Evolutionary conservation across 495 filamentous ascomycete genomes (phyloP).

Genomic region (Trichocladium antarcticum): DNA sequence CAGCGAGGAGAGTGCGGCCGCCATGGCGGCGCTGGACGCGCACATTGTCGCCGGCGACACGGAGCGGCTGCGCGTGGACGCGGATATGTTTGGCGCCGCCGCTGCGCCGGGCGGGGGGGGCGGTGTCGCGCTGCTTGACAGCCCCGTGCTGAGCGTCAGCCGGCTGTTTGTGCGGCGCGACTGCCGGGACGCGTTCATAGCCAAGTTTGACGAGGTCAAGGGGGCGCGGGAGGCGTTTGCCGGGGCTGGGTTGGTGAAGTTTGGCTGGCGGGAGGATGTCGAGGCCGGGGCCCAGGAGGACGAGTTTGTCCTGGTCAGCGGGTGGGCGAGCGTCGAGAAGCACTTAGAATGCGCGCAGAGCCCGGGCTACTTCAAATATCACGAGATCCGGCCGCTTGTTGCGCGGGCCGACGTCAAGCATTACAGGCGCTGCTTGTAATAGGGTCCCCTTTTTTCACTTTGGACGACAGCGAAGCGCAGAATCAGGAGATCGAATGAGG

Average conservation of each 20-base stretch:
- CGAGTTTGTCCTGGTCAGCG: constrained; percentile 43
- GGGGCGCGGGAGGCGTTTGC: constrained; percentile 32
- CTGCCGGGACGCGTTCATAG: constrained; percentile 34
- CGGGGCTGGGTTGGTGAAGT: constrained; percentile 27
- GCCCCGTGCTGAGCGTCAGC: constrained; percentile 34
- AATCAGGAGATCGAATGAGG: neutral
- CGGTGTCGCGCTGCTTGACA: constrained; percentile 24
- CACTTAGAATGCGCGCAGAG: constrained; percentile 34
- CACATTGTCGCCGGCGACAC: constrained; percentile 18
- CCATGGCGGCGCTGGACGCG: constrained; percentile 12
- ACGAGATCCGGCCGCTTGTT: constrained; percentile 20
- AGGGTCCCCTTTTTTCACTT: neutral
- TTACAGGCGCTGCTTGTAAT: constrained; percentile 23
- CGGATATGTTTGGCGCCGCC: constrained; percentile 23
- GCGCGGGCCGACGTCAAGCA: constrained; percentile 38
- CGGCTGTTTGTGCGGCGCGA: constrained; percentile 34
- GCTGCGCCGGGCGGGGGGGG: constrained; percentile 4
- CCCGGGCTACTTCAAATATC: constrained; percentile 31
- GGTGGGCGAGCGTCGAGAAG: constrained; percentile 40
- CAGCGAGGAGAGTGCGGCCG: constrained; percentile 24
- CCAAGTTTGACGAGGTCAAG: constrained; percentile 32
- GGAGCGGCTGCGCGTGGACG: constrained; percentile 32
- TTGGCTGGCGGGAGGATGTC: constrained; percentile 42
- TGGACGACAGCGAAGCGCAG: neutral
- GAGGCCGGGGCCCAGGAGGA: constrained; percentile 35